Evolutionary conservation across 2,329 filamentous ascomycete genomes (phyloP).

Genomic region (Elsinoe fawcettii): DNA sequence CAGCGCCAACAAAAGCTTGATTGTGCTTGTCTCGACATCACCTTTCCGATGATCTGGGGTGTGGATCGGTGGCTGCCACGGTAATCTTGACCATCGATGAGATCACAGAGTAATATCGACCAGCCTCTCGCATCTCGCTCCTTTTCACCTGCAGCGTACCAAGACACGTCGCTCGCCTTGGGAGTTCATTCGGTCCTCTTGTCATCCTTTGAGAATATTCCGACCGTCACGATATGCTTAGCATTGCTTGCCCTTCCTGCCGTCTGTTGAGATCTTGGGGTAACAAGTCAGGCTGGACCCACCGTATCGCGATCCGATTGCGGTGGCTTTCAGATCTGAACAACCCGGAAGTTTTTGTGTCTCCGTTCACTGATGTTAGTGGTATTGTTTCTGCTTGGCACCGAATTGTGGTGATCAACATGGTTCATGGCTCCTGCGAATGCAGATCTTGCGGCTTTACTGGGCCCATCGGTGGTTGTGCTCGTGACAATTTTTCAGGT

Average conservation of each 20-base stretch:
- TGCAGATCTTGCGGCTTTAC: background rate
- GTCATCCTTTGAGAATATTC: background rate
- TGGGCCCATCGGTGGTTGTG: background rate
- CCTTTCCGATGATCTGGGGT: constrained; percentile 3
- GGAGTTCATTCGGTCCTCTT: background rate
- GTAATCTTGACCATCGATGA: constrained; percentile 9
- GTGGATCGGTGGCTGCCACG: constrained; percentile 7
- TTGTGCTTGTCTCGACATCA: constrained; percentile 11
- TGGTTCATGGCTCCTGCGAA: background rate
- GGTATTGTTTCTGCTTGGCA: background rate
- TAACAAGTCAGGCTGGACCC: background rate
- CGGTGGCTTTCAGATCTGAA: background rate
- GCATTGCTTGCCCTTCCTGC: background rate
- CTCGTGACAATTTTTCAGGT: background rate
- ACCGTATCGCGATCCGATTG: constrained; percentile 5
- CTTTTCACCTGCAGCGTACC: background rate
- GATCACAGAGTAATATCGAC: background rate
- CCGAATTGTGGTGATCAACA: background rate
- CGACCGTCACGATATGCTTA: background rate
- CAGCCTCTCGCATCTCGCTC: background rate
- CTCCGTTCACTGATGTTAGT: background rate
- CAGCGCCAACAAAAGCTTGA: constrained; percentile 9
- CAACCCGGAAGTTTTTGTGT: background rate
- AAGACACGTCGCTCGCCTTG: background rate
- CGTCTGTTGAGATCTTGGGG: background rate